phyloP scores from a whole-genome alignment of 2,329 filamentous ascomycete genomes.

The Cladorrhinum sp. region DNA sequence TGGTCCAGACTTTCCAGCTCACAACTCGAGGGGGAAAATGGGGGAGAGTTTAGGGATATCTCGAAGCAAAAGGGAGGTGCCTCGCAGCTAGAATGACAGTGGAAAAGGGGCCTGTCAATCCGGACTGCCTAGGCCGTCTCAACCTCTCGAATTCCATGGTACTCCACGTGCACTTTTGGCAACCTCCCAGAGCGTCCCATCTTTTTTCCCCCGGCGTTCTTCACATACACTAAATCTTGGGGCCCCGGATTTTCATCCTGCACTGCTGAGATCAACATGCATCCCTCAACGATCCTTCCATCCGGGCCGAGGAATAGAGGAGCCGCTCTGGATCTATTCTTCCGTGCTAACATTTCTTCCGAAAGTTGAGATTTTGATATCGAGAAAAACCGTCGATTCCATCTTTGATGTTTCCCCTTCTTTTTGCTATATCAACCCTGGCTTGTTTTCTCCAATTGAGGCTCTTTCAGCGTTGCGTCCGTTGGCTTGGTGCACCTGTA shows the following conservation, averaged over 20 bases:
- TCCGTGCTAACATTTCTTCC: not conserved
- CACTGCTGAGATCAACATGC: not conserved
- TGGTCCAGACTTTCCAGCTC: not conserved
- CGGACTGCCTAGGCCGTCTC: not conserved
- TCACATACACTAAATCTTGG: not conserved
- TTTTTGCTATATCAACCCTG: too few relatives aligned
- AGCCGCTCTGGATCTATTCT: not conserved
- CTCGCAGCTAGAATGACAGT: not conserved
- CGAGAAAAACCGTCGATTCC: not conserved
- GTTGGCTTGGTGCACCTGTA: not conserved
- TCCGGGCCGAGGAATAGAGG: slow-evolving; percentile 1
- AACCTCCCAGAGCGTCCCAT: not conserved
- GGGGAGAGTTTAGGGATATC: not conserved
- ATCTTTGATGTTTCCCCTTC: not conserved
- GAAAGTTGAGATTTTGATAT: not conserved
- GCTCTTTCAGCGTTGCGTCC: not conserved
- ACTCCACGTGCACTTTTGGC: not conserved
- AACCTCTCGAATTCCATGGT: not conserved
- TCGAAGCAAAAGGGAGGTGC: not conserved
- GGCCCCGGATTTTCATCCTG: slow-evolving; percentile 4
- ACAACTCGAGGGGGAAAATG: not conserved
- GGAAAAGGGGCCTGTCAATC: not conserved
- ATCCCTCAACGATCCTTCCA: not conserved
- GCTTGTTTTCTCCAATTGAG: not conserved
- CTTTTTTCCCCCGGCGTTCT: not conserved